phyloP scores from a whole-genome alignment of 2,329 filamentous ascomycete species.

The Whalleya microplaca region DNA sequence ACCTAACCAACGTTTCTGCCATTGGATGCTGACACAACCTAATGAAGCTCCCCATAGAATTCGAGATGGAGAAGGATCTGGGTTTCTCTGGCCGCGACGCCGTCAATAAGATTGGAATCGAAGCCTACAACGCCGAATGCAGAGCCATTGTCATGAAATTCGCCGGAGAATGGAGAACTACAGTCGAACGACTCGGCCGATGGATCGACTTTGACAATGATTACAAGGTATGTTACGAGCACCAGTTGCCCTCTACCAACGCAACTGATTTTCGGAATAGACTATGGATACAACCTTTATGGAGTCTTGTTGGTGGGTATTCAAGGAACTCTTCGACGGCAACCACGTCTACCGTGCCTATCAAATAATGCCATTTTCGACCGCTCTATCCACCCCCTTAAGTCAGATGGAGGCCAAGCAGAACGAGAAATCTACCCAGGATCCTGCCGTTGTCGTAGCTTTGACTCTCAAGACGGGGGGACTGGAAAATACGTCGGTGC shows the following conservation, averaged over 20 bases:
- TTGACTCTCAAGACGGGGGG: conserved; percentile 66
- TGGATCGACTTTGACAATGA: conserved; percentile 99
- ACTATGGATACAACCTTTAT: conserved; percentile 96
- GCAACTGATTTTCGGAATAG: conserved; percentile 43
- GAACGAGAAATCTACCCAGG: conserved; percentile 91
- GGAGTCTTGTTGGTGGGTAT: conserved; percentile 97
- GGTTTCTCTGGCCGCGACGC: conserved; percentile 87
- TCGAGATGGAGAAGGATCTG: conserved; percentile 96
- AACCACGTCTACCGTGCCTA: conserved; percentile 87
- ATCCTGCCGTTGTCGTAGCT: conserved; percentile 85
- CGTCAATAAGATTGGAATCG: conserved; percentile 83
- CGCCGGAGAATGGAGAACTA: conserved; percentile 82
- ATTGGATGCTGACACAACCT: not conserved
- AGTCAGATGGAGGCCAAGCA: conserved; percentile 95
- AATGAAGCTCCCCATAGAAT: conserved; percentile 76
- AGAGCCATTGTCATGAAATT: conserved; percentile 92
- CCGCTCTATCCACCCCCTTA: conserved; percentile 82
- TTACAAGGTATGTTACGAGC: conserved; percentile 71
- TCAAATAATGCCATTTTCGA: conserved; percentile 94
- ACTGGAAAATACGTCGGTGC: conserved; percentile 9
- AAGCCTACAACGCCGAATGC: conserved; percentile 90
- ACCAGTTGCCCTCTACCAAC: not conserved
- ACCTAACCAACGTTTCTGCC: not conserved
- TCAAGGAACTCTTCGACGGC: conserved; percentile 91
- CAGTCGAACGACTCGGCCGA: conserved; percentile 84